Evolutionary conservation across 2,329 filamentous ascomycete species (phyloP).

Genomic region (Xylaria hypoxylon): DNA sequence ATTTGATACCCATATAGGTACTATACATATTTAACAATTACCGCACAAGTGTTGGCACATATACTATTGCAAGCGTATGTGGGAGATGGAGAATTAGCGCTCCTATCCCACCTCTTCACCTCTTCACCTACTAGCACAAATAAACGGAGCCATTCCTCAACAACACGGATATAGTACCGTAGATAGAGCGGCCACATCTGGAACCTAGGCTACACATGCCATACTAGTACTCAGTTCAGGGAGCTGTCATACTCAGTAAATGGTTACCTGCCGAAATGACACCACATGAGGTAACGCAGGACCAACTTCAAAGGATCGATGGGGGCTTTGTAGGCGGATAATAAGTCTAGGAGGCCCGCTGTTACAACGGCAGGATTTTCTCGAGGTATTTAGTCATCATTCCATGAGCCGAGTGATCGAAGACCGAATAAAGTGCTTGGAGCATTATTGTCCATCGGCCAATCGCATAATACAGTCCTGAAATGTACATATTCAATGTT

Average conservation of each 20-base stretch:
- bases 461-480: conserved; percentile 1
- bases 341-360: neutral
- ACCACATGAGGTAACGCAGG: conserved; percentile 3
- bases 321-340: neutral
- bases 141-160: neutral
- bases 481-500: neutral
- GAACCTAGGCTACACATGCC: neutral
- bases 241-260: neutral
- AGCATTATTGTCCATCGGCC: conserved; percentile 15
- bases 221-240: neutral
- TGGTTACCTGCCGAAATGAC: conserved; percentile 3
- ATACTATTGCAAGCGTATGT: neutral
- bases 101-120: neutral
- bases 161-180: neutral
- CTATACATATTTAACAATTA: neutral
- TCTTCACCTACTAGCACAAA: neutral
- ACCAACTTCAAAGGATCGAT: neutral
- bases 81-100: neutral
- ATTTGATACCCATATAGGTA: neutral
- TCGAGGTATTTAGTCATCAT: neutral
- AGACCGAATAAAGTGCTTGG: neutral
- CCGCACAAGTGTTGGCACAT: neutral
- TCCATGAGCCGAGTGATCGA: conserved; percentile 1
- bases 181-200: neutral
- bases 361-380: neutral